Evolutionary conservation across 2,329 filamentous ascomycete species (phyloP), one percentile per base, ranked within the genome.

Genomic region (Pyricularia pennisetigena): DNA sequence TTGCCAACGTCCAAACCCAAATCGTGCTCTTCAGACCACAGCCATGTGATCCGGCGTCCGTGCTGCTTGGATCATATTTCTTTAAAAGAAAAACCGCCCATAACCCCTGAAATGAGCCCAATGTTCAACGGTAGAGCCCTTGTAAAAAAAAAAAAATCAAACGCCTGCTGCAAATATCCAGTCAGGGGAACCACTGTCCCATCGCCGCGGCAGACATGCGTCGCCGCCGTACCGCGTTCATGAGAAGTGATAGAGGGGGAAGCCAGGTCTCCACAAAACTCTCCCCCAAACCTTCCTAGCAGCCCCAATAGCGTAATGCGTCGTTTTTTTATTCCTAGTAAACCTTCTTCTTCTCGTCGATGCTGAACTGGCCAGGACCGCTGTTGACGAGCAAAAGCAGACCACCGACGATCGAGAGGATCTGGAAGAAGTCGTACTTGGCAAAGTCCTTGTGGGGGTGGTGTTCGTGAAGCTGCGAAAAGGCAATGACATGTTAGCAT

Each of bases 371-470:
- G 71, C 95, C 95, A 10, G 95, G 95, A 70, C 95, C 95, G 87
- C 95, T 97, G 88, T 99, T 99, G 82, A 98, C 94, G 73, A 99
- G 88, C 72, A 99, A 89, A 69, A 99, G 86, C 69, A 99, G 91
- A 79, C 95, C 95, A 72, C 95, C 95, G 72, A 98, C 94, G 78
- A 99, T 99, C 67, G 95, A 99, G 68, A 99, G 86, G 75, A 98
- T 97, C 85, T 99, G 95, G 89, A 99, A 99, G 86, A 99, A 99
- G 80, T 99, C 95, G 87, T 99, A 99, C 83, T 99, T 99, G 85
- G 95, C 95, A 78, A 99, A 99, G 81, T 99, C 95, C 88, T 98
- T 98, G 86, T 98, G 94, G 65, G 95, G 95, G 84, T 99, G 95
- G 83, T 97, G 92, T 73, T 94, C 91, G 83, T 98, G 94, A 73